These are phyloP conservation scores for Malassezia cuniculi DNA, from an alignment of 1,284 basidiomycete genomes.

Conservation along the genomic window DNA sequence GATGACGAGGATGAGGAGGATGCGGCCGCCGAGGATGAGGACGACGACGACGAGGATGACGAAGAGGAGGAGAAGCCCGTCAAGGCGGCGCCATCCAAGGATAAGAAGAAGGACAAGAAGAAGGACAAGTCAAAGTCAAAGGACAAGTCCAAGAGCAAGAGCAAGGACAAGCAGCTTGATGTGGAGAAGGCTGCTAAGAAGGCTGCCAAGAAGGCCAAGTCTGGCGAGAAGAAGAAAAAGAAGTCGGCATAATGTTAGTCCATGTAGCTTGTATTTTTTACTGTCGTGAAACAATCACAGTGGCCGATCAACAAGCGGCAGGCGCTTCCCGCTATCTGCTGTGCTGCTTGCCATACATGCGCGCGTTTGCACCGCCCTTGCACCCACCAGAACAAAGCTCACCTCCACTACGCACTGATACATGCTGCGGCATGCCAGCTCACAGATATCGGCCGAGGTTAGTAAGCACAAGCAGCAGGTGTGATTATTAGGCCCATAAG, in stretches of 20 bases:
- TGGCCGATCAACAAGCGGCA: too few species aligned
- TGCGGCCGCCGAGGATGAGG: conserved; percentile 51
- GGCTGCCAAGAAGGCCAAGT: conserved; percentile 38
- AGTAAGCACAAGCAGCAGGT: too few species aligned
- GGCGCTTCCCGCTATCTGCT: too few species aligned
- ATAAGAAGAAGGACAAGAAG: conserved; percentile 51
- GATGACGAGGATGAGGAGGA: conserved; percentile 55
- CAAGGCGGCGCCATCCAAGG: conserved; percentile 22
- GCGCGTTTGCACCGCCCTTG: too few species aligned
- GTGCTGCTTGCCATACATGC: too few species aligned
- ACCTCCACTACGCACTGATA: too few species aligned
- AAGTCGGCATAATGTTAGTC: conserved; percentile 15
- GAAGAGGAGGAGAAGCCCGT: conserved; percentile 51
- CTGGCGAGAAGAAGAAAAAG: conserved; percentile 23
- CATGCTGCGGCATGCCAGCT: too few species aligned
- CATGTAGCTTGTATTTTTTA: not conserved
- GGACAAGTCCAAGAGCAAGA: conserved; percentile 24
- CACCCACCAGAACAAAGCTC: too few species aligned
- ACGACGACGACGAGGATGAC: conserved; percentile 51
- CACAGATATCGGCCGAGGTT: too few species aligned
- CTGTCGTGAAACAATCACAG: not conserved
- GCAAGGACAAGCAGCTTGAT: conserved; percentile 22
- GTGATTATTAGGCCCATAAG: too few species aligned
- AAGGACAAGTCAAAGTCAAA: conserved; percentile 54
- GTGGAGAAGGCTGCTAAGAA: conserved; percentile 27